These are phyloP conservation scores for Pholiota microspora DNA, from an alignment of 768 basidiomycete species.

Conservation along the genomic window DNA sequence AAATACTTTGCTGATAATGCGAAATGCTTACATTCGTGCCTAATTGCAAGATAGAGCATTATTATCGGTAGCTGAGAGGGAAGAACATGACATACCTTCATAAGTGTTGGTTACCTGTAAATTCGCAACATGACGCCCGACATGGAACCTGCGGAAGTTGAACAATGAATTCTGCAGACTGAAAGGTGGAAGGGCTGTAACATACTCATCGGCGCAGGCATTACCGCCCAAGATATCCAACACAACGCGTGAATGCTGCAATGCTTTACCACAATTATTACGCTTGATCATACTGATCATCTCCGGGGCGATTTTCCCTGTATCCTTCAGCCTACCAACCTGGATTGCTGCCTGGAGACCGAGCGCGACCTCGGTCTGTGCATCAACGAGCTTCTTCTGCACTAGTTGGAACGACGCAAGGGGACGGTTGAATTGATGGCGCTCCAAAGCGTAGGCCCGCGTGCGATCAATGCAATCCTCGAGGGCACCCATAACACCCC, in stretches of 20 bases:
- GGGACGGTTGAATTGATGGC: constrained; percentile 86
- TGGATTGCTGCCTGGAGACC: constrained; percentile 76
- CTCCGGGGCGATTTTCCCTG: constrained; percentile 70
- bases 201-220: constrained; percentile 89
- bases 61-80: neutral
- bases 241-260: constrained; percentile 76
- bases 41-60: constrained; percentile 19
- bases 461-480: constrained; percentile 85
- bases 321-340: constrained; percentile 86
- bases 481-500: constrained; percentile 95
- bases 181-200: constrained; percentile 11
- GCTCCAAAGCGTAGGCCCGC: constrained; percentile 82
- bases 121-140: constrained; percentile 94
- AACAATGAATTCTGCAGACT: neutral
- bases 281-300: constrained; percentile 96
- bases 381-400: constrained; percentile 96
- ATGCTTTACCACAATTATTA: constrained; percentile 94
- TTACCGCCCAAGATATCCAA: constrained; percentile 95
- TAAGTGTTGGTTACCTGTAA: constrained; percentile 96
- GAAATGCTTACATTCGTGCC: constrained; percentile 55
- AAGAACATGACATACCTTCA: constrained; percentile 55
- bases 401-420: constrained; percentile 96
- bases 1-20: neutral
- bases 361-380: constrained; percentile 80
- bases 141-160: constrained; percentile 66